Evolutionary conservation across 2,329 filamentous ascomycete genomes (phyloP), one percentile per base, ranked within the genome.

Genomic region (Epichloe aotearoae): DNA sequence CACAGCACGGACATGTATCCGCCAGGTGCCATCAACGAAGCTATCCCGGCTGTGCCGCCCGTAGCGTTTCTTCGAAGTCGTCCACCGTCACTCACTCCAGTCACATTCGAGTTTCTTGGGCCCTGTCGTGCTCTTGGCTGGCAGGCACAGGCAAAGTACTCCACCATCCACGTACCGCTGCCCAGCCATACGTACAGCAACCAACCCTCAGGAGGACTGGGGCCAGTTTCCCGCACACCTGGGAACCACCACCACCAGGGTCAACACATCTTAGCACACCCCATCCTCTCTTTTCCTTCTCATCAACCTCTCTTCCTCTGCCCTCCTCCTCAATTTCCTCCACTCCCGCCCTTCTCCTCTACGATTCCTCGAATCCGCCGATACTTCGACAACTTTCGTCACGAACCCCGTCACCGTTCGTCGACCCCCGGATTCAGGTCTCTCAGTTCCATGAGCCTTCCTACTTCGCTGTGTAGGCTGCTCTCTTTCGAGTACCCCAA

Each of bases 321-420:
- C 40, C 37, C 47, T 49, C 53, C 23, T 48, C 53, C 50, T 53
- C 52, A 48, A 56, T 47, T 52, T 49, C 55, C 54, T 53, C 47
- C 53, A 42, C 53, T 53, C 50, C 54, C 55, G 53, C 53, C 54
- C 53, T 47, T 43, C 54, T 52, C 50, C 56, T 58, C 59, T 60
- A 62, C 63, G 62, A 62, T 54, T 58, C 57, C 55, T 63, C 62
- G 66, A 68, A 67, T 66, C 66, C 64, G 59, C 61, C 64, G 55
- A 66, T 55, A 55, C 55, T 53, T 56, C 58, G 63, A 66, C 63
- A 66, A 66, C 47, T 50, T 46, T 50, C 59, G 61, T 67, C 64
- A 59, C 62, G 63, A 61, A 60, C 49, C 54, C 50, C 41, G 45
- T 45, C 56, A 53, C 40, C 43, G 55, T 61, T 61, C 57, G 58